Evolutionary conservation across 2,329 filamentous ascomycete genomes (phyloP), one percentile per base, ranked within the genome.

Genomic region (Nigrospora oryzae): DNA sequence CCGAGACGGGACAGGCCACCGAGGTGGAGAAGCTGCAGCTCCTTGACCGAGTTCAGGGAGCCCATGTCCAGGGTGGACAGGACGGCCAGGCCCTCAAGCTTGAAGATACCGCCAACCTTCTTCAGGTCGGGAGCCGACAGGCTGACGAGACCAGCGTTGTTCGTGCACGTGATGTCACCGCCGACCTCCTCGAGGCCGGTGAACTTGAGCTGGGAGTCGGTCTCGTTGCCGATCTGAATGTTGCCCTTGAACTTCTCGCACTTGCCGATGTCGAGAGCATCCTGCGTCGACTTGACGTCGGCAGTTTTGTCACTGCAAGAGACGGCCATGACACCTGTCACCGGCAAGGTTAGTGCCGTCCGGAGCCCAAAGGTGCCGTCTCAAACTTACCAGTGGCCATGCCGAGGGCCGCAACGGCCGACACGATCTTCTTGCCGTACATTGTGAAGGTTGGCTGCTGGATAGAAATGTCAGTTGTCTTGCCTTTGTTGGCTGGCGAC

Each of bases 201-300:
- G 52, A 96, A 65, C 44, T 69, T 65, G 53, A 95, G 73, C 50
- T 65, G 63, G 39, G 76, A 77, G 42, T 73, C 66, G 35, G 81
- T 73, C 42, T 63, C 61, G 34, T 71, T 69, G 49, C 73, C 74
- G 52, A 95, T 74, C 51, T 78, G 73, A 49, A 95, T 71, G 62
- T 77, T 74, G 58, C 85, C 89, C 42, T 77, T 68, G 61, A 87
- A 75, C 45, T 77, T 84, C n/a, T 67, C 62, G 77, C 90, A 95
- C 51, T 61, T 58, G 44, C 75, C 63, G 48, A 91, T 68, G 40
- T 62, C 63, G 15, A 72, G 73, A 46, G 77, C 81, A 60, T 86
- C 75, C 55, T 79, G 77, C 44, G 71, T 75, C 66, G 76, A 82
- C 63, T 74, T 74, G 69, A 89, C 73, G 53, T 77, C 81, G 49